Base-by-base conservation (phyloP, 1,139 yeast genomes). In the Scheffersomyces cryptocercus region DNA sequence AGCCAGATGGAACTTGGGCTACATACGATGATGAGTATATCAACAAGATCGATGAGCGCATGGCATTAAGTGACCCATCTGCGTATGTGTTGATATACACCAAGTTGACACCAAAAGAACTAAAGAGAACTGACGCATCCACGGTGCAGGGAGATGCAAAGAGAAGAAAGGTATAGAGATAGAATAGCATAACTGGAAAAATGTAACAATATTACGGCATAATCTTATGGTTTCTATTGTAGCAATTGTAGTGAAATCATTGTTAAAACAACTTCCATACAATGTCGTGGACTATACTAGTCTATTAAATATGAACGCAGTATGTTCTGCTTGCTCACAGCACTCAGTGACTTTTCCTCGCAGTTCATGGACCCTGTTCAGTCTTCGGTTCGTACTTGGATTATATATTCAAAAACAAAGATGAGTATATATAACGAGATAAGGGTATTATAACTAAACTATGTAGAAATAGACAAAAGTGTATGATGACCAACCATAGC, bases 21-120 rank as follows among this genome's bases (percentile, higher is more conserved):
- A 85, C 91, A 9, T 93, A 91, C 62, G 98, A 93, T 62, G 99
- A 93, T 60, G 98, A 93, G 57, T 82, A 84, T 58, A 83, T 89
- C 51, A 86, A 88, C 57, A 77, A 75, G 49, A 82, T 88, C 43
- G 76, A 84, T 36, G 95, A 88, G 58, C 74, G 81, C 44, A 83
- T 80, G 42, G 97, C 89, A 1, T 71, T 89, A 54, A 79, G 80
- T 55, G 96, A 89, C 58, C 88, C 95, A 24, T 82, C 89, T 31
- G 98, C 98, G 2, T 93, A 93, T 68, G 91, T 90, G 50, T 75
- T 93, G 64, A 73, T 93, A 28, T 93, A 93, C 68, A 81, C 93
- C 37, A 81, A 88, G 59, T 65, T 86, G 50, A 84, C 88, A 0
- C 83, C 79, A 45, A 79, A 73, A 60, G 37, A 37, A 26, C 40